phyloP scores from a whole-genome alignment of 179 eudicot genomes.

The Spergularia azorica region DNA sequence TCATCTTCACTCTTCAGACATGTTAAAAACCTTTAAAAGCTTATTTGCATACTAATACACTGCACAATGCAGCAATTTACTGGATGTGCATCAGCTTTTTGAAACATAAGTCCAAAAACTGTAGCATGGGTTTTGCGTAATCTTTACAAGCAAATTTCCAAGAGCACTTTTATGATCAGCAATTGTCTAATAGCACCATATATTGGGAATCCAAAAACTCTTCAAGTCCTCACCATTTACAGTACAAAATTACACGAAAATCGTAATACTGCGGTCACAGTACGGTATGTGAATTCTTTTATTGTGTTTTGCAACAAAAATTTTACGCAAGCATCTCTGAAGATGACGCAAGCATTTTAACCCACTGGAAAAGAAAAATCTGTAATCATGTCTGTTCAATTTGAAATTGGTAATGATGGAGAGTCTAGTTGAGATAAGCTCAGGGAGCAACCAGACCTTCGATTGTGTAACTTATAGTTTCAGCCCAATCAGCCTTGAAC shows the following conservation, averaged over 20 bases:
- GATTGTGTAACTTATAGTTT: slow-evolving; percentile 64
- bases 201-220: too few relatives aligned
- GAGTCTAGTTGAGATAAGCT: slow-evolving; percentile 14
- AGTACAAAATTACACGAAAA: not conserved
- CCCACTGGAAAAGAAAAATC: not conserved
- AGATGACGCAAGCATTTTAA: not conserved
- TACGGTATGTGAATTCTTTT: not conserved
- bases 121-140: too few relatives aligned
- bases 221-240: not conserved
- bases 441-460: slow-evolving; percentile 82
- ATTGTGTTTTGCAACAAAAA: slow-evolving; percentile 10
- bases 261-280: not conserved
- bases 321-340: not conserved
- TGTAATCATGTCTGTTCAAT: not conserved
- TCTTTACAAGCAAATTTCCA: too few relatives aligned
- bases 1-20: too few relatives aligned
- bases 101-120: not conserved
- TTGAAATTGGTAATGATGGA: not conserved
- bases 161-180: too few relatives aligned
- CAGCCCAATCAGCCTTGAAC: slow-evolving; percentile 78
- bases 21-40: too few relatives aligned
- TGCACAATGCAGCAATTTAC: too few relatives aligned
- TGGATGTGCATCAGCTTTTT: too few relatives aligned
- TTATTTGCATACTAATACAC: too few relatives aligned
- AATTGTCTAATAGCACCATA: too few relatives aligned